Conservation (phyloP, 2,329 filamentous ascomycete species). For the Xylariaceae sp. region DNA sequence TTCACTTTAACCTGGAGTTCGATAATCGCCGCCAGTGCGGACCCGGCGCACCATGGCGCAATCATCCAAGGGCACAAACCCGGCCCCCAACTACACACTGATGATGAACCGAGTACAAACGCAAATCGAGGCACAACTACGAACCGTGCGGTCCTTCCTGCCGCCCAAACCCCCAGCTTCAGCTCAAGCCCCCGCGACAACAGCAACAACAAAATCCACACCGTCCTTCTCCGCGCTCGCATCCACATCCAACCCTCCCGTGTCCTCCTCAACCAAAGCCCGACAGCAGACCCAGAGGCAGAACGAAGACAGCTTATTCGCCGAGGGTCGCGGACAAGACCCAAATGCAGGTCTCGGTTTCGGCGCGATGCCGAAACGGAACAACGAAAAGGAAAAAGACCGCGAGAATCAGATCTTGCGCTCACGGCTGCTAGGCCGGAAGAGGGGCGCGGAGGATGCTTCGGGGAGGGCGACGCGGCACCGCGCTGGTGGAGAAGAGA, state of each 20-base stretch:
- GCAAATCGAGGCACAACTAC: conserved; percentile 24
- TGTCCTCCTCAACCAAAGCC: not conserved
- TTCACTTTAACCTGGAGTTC: not conserved
- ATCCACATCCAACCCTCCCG: conserved; percentile 1
- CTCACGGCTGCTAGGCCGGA: conserved; percentile 25
- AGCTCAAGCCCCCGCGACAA: not conserved
- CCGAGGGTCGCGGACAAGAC: conserved; percentile 24
- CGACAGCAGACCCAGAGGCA: conserved; percentile 5
- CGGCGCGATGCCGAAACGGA: conserved; percentile 4
- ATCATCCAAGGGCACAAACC: conserved; percentile 27
- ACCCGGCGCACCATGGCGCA: conserved; percentile 25
- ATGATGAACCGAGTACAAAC: conserved; percentile 33
- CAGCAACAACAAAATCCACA: conserved; percentile 5
- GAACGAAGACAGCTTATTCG: conserved; percentile 20
- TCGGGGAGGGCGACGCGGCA: conserved; percentile 12
- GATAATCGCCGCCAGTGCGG: not conserved
- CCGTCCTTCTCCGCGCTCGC: conserved; percentile 22
- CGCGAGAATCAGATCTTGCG: conserved; percentile 22
- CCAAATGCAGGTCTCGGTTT: conserved; percentile 29
- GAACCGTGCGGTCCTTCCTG: conserved; percentile 18
- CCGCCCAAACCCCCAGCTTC: conserved; percentile 5
- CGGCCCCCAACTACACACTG: conserved; percentile 31
- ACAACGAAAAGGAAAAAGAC: conserved; percentile 5
- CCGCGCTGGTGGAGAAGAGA: conserved; percentile 17
- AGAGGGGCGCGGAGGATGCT: conserved; percentile 16